Conservation (phyloP, 2,329 filamentous ascomycete genomes). For the Hypoxylon sp. region DNA sequence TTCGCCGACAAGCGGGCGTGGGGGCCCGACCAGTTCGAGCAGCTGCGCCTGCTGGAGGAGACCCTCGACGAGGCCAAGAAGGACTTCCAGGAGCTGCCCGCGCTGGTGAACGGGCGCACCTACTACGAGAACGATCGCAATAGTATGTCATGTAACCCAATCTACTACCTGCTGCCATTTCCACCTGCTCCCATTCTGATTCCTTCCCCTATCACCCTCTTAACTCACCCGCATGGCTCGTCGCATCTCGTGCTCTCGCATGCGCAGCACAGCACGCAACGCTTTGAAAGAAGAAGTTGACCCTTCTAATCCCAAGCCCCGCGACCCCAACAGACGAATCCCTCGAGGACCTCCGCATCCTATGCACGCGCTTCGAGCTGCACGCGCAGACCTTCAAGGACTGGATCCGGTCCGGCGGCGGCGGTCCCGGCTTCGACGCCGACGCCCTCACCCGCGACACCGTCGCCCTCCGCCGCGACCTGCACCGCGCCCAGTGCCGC, state of each 20-base stretch:
- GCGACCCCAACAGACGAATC: slow-evolving; percentile 59
- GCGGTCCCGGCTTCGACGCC: slow-evolving; percentile 64
- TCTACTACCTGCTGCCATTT: background rate
- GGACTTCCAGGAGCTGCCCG: slow-evolving; percentile 69
- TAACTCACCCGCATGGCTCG: background rate
- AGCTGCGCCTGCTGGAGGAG: slow-evolving; percentile 65
- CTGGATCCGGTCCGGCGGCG: slow-evolving; percentile 67
- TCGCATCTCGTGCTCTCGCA: too few species aligned
- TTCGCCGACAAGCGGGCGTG: slow-evolving; percentile 69
- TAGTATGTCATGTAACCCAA: slow-evolving; percentile 54
- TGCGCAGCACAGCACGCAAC: background rate
- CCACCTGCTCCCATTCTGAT: slow-evolving; percentile 5
- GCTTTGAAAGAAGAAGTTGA: slow-evolving; percentile 40
- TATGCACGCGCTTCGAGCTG: slow-evolving; percentile 60
- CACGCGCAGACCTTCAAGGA: slow-evolving; percentile 65
- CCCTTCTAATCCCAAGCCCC: slow-evolving; percentile 38
- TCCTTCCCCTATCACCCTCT: background rate
- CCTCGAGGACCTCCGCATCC: slow-evolving; percentile 60
- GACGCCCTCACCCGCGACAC: slow-evolving; percentile 68
- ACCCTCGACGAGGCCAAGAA: slow-evolving; percentile 69
- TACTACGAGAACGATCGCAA: slow-evolving; percentile 70
- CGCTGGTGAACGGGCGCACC: slow-evolving; percentile 65
- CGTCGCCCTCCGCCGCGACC: slow-evolving; percentile 59
- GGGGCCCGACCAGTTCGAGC: slow-evolving; percentile 70
- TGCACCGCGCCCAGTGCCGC: slow-evolving; percentile 69